Percentiles rank a stretch among this genome's conserved stretches.
These are phyloP conservation scores for Daedalea quercina DNA, from an alignment of 768 basidiomycete genomes.

Conservation along the genomic window DNA sequence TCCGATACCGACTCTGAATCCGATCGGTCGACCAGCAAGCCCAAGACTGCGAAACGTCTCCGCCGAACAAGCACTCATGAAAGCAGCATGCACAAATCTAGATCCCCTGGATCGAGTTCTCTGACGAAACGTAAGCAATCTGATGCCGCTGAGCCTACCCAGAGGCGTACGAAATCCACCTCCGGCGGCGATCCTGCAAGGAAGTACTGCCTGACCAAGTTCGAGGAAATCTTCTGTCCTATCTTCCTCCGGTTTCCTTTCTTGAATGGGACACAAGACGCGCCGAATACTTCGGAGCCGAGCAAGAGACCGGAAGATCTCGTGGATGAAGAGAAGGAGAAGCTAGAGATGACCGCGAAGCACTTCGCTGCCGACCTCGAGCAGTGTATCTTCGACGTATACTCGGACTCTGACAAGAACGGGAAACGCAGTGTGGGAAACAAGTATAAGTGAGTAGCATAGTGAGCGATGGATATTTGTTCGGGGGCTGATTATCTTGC, in stretches of 20 bases:
- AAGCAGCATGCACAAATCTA: neutral
- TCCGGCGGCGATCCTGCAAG: constrained; percentile 63
- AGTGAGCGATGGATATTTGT: neutral
- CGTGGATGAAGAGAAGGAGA: constrained; percentile 52
- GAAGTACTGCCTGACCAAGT: constrained; percentile 74
- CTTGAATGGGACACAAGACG: constrained; percentile 19
- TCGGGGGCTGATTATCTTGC: neutral
- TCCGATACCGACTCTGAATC: constrained; percentile 27
- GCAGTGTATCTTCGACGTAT: constrained; percentile 65
- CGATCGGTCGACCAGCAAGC: constrained; percentile 6
- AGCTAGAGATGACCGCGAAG: constrained; percentile 49
- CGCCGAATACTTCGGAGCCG: constrained; percentile 20
- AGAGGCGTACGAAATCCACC: constrained; percentile 43
- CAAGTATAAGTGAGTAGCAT: constrained; percentile 70
- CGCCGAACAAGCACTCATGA: constrained; percentile 18
- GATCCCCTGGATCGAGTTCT: constrained; percentile 11
- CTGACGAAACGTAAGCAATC: constrained; percentile 51
- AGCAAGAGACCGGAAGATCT: constrained; percentile 46
- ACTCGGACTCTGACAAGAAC: constrained; percentile 70
- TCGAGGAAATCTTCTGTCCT: constrained; percentile 63
- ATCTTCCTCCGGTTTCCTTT: constrained; percentile 71
- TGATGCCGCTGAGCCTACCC: constrained; percentile 29
- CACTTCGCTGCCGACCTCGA: constrained; percentile 70
- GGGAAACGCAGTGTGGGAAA: constrained; percentile 55
- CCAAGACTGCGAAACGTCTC: constrained; percentile 8